These are phyloP conservation scores for Daldinia vernicosa DNA, from an alignment of 495 filamentous ascomycete genomes.

Conservation along the genomic window DNA sequence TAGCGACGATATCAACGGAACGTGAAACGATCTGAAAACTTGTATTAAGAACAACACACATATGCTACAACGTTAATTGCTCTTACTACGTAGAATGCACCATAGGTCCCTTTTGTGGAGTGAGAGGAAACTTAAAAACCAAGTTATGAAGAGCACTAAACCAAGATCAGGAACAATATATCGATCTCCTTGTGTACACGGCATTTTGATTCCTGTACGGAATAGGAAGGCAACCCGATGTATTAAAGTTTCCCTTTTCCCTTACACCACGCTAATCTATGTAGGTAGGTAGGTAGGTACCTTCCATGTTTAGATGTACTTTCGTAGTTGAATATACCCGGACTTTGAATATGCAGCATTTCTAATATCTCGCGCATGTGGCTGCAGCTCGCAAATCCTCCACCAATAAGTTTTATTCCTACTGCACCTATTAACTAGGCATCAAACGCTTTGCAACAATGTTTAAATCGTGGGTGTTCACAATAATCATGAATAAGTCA, in stretches of 20 bases:
- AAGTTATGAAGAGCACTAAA: slow-evolving; percentile 18
- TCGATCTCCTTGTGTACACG: slow-evolving; percentile 25
- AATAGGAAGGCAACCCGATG: slow-evolving; percentile 35
- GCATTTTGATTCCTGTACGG: slow-evolving; percentile 27
- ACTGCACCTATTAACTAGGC: not conserved
- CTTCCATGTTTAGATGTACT: slow-evolving; percentile 32
- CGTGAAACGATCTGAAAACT: not conserved
- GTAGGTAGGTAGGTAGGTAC: no score
- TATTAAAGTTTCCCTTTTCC: slow-evolving; percentile 11
- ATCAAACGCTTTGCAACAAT: not conserved
- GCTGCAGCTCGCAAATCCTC: not conserved
- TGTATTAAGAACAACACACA: not conserved
- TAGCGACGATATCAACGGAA: not conserved
- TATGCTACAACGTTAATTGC: not conserved
- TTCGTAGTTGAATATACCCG: slow-evolving; percentile 28
- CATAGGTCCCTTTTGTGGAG: not conserved
- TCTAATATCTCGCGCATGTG: not conserved
- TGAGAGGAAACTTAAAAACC: not conserved
- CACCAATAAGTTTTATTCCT: not conserved
- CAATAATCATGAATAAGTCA: not conserved
- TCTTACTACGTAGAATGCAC: not conserved
- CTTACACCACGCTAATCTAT: slow-evolving; percentile 1
- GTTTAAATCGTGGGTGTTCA: not conserved
- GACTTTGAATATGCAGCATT: not conserved
- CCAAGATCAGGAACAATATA: slow-evolving; percentile 30